Base-by-base conservation (phyloP, 2,329 filamentous ascomycete genomes). In the Pseudogymnoascus sp. region DNA sequence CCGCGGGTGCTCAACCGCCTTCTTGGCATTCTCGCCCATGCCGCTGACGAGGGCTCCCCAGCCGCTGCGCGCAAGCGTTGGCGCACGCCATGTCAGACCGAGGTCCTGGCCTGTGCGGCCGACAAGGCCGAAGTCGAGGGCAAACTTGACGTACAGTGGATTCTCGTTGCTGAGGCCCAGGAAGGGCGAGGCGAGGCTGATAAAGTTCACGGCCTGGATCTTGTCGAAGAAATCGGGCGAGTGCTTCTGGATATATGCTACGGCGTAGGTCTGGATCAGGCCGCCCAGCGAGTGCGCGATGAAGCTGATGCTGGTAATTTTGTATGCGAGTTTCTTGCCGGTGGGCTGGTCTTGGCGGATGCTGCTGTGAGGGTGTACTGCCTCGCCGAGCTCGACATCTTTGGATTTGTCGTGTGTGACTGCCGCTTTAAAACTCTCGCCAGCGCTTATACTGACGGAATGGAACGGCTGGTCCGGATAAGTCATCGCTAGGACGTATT, bases 171-270 rank as follows among this genome's bases (percentile, higher is more conserved):
- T 97, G 38, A 97, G 79, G 0, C 93, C 93, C 1, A 97, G 78
- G 68, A 97, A 91, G 0, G 93, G 93, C 0, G 93, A 88, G 15
- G 93, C 93, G 68, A 97, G 78, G 29, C 89, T 83, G 67, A 97
- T 88, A 72, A 97, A 97, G 73, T 97, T 97, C 73, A 96, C 80
- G 0, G 93, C 93, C 67, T 86, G 84, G 70, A 97, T 96, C 4
- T 86, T 78, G 60, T 93, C 83, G 70, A 97, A 97, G 74, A 97
- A 97, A 9, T 88, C 79, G 1, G 93, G 93, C 0, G 91, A 96
- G 74, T 97, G 92, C 73, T 97, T 97, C 70, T 97, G 90, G 53
- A 97, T 96, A 73, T 97, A 97, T 7, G 93, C 93, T 64, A 97
- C 88, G 1, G 93, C 93, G 73, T 97, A 97, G 0, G 90, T 96